Conservation (phyloP, 768 basidiomycete genomes). For the Panaeolus cyanescens region DNA sequence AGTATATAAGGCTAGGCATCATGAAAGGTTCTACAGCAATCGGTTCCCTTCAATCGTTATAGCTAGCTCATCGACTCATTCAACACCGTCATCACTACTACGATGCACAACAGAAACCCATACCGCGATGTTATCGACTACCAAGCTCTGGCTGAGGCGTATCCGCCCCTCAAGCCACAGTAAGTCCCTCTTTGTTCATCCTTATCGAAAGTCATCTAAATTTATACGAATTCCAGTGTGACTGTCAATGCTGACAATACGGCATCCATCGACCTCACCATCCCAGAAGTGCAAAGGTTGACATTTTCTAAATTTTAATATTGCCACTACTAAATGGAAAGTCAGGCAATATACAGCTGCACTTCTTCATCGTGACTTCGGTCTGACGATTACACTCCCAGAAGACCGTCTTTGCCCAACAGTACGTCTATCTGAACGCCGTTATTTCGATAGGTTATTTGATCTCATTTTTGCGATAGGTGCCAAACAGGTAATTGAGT, state of each 20-base stretch:
- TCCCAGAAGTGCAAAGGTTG: slow-evolving; percentile 69
- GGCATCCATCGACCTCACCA: slow-evolving; percentile 72
- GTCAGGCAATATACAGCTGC: slow-evolving; percentile 77
- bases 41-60: too few species aligned
- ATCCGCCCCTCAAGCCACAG: slow-evolving; percentile 47
- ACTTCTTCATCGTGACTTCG: slow-evolving; percentile 75
- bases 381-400: slow-evolving; percentile 60
- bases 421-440: slow-evolving; percentile 35
- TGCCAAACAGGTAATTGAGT: too few species aligned
- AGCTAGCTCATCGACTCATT: too few species aligned
- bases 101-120: slow-evolving; percentile 44
- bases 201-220: too few species aligned
- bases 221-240: slow-evolving; percentile 2
- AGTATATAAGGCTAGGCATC: too few species aligned
- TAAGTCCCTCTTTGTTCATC: neutral
- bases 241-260: slow-evolving; percentile 20
- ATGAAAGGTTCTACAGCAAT: too few species aligned
- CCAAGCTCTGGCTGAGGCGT: slow-evolving; percentile 49
- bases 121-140: slow-evolving; percentile 56
- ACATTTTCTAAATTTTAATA: neutral
- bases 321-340: slow-evolving; percentile 6
- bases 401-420: slow-evolving; percentile 84
- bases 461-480: too few species aligned
- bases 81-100: too few species aligned
- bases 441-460: too few species aligned